phyloP scores from a whole-genome alignment of 192 early-diverging fungal species.

The Polychytrium aggregatum region DNA sequence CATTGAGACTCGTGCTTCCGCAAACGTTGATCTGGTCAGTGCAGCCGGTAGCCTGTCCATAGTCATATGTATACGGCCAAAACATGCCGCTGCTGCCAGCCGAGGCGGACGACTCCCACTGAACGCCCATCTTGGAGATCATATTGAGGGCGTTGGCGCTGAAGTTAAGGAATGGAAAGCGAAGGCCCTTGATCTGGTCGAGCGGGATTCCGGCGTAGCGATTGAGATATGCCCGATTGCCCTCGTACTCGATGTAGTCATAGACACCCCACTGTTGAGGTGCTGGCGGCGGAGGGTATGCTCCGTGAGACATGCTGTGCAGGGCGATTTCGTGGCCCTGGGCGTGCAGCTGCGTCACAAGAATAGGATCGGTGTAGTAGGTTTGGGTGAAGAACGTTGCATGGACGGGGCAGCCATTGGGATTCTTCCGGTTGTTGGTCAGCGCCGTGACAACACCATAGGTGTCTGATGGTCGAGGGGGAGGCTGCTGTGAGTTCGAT shows the following conservation, averaged over 20 bases:
- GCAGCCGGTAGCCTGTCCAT: slow-evolving; percentile 20
- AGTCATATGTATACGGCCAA: slow-evolving; percentile 31
- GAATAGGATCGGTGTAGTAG: slow-evolving; percentile 26
- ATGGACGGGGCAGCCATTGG: slow-evolving; percentile 47
- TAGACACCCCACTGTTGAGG: too few relatives aligned
- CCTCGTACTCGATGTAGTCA: slow-evolving; percentile 19
- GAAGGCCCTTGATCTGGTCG: slow-evolving; percentile 16
- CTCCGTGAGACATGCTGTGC: too few relatives aligned
- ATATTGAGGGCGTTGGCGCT: slow-evolving; percentile 3
- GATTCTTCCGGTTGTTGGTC: slow-evolving; percentile 18
- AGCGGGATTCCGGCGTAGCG: slow-evolving; percentile 14
- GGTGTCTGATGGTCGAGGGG: neutral
- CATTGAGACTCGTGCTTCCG: neutral
- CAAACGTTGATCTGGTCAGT: slow-evolving; percentile 6
- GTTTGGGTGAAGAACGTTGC: slow-evolving; percentile 52
- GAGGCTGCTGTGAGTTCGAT: too few relatives aligned
- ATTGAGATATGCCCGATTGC: slow-evolving; percentile 15
- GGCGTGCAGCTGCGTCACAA: slow-evolving; percentile 19
- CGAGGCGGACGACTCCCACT: slow-evolving; percentile 18
- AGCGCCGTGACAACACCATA: slow-evolving; percentile 9
- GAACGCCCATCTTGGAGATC: slow-evolving; percentile 17
- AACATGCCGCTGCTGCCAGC: slow-evolving; percentile 2
- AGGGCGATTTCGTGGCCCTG: too few relatives aligned
- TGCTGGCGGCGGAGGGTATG: too few relatives aligned
- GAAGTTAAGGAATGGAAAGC: slow-evolving; percentile 22